A percentile compares a stretch with the other conserved stretches of the same genome.
phyloP scores from a whole-genome alignment of 116 monocot species.

The Posidonia oceanica region DNA sequence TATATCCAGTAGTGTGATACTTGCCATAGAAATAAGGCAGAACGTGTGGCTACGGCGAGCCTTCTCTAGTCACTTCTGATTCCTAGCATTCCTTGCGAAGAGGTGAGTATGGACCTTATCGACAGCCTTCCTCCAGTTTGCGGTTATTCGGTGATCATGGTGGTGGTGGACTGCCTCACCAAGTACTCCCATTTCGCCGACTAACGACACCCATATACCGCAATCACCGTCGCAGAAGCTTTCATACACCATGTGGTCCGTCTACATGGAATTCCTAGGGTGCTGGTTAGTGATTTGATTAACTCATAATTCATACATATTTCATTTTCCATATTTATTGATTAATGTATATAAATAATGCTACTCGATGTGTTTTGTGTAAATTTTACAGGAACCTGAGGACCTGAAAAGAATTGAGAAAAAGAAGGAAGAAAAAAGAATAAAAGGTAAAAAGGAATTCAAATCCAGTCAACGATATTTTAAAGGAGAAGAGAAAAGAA shows the following conservation, averaged over 20 bases:
- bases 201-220: neutral
- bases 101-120: neutral
- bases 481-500: no score
- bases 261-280: neutral
- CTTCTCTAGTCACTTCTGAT: neutral
- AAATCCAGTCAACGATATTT: no score
- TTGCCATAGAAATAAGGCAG: no score
- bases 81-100: neutral
- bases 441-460: no score
- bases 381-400: no score
- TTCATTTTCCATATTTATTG: no score
- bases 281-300: neutral
- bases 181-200: neutral
- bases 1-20: no score
- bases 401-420: no score
- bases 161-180: neutral
- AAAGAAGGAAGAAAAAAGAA: no score
- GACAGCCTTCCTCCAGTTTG: neutral
- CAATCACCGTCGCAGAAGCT: neutral
- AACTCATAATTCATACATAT: no score
- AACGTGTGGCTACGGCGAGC: neutral
- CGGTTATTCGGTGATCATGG: neutral
- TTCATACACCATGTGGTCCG: neutral
- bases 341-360: no score
- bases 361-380: no score